phyloP scores from a whole-genome alignment of 495 filamentous ascomycete genomes.

The Daldinia grandis region DNA sequence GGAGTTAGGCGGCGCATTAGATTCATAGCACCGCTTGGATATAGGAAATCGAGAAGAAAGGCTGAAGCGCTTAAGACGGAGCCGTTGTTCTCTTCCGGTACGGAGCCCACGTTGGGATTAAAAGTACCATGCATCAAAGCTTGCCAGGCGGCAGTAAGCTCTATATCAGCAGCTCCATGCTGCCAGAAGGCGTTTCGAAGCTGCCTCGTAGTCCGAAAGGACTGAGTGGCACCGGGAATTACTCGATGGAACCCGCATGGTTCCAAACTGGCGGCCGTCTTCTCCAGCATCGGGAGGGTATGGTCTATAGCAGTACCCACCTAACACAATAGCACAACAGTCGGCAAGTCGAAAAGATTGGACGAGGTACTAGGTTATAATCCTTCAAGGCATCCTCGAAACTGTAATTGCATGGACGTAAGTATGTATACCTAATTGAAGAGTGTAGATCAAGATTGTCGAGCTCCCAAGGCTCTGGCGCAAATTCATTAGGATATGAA shows the following conservation, averaged over 20 bases:
- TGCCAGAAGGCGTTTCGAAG: constrained; percentile 74
- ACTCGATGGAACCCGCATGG: constrained; percentile 74
- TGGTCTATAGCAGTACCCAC: neutral
- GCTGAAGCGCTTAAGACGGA: constrained; percentile 50
- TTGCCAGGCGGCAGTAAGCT: constrained; percentile 61
- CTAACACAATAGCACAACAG: constrained; percentile 6
- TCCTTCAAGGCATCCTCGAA: constrained; percentile 18
- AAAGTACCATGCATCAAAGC: constrained; percentile 48
- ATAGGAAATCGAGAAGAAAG: constrained; percentile 69
- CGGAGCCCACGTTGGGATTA: constrained; percentile 11
- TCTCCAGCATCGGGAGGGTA: constrained; percentile 77
- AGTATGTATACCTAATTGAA: neutral
- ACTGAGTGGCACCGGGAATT: constrained; percentile 63
- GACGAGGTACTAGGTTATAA: neutral
- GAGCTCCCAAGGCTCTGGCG: neutral
- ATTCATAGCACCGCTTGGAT: constrained; percentile 63
- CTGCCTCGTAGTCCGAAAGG: constrained; percentile 64
- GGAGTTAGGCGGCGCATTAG: constrained; percentile 53
- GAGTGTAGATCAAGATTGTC: neutral
- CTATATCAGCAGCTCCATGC: constrained; percentile 66
- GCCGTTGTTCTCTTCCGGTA: constrained; percentile 28
- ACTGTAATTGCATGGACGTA: neutral
- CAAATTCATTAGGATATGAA: neutral
- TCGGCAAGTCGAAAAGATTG: constrained; percentile 4
- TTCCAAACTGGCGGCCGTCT: constrained; percentile 78